Percentiles rank a stretch among this genome's conserved stretches.
Conservation (phyloP, 257 asterid genomes). For the Rhazya stricta region DNA sequence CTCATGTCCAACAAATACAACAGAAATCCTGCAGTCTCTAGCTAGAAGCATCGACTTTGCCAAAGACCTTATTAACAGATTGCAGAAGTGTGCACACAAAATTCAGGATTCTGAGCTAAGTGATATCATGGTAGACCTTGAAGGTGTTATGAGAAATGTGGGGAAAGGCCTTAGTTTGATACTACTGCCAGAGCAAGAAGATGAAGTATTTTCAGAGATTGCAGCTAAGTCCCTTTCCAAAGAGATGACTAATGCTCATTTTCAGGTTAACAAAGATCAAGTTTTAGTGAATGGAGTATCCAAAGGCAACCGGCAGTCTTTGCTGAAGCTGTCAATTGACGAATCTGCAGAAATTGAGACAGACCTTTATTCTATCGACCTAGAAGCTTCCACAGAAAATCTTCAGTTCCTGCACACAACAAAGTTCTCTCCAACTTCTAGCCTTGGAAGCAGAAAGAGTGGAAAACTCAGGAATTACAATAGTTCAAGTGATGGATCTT, state of each 20-base stretch:
- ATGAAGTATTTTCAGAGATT: conserved; percentile 39
- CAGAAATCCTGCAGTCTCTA: conserved; percentile 45
- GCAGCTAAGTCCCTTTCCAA: conserved; percentile 55
- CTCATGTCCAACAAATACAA: conserved; percentile 29
- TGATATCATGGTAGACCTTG: conserved; percentile 39
- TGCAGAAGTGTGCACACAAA: conserved; percentile 24
- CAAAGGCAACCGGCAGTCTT: conserved; percentile 4
- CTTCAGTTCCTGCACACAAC: conserved; percentile 29
- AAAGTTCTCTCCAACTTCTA: conserved; percentile 10
- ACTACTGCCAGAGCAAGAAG: conserved; percentile 37
- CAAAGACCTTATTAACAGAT: conserved; percentile 29
- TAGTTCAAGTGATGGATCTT: conserved; percentile 26
- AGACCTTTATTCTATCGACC: conserved; percentile 58
- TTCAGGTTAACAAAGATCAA: conserved; percentile 21
- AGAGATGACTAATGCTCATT: conserved; percentile 48
- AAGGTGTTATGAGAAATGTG: conserved; percentile 37
- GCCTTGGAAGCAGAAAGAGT: conserved; percentile 15
- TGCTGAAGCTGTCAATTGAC: conserved; percentile 16
- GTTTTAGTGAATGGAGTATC: conserved; percentile 20
- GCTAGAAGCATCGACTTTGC: conserved; percentile 37
- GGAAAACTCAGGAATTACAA: conserved; percentile 15
- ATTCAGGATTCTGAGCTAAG: conserved; percentile 27
- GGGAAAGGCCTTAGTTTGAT: conserved; percentile 53
- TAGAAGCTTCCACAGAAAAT: conserved; percentile 36
- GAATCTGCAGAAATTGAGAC: conserved; percentile 32